Conservation (phyloP, 495 filamentous ascomycete species). For the Aspergillus biplanus region DNA sequence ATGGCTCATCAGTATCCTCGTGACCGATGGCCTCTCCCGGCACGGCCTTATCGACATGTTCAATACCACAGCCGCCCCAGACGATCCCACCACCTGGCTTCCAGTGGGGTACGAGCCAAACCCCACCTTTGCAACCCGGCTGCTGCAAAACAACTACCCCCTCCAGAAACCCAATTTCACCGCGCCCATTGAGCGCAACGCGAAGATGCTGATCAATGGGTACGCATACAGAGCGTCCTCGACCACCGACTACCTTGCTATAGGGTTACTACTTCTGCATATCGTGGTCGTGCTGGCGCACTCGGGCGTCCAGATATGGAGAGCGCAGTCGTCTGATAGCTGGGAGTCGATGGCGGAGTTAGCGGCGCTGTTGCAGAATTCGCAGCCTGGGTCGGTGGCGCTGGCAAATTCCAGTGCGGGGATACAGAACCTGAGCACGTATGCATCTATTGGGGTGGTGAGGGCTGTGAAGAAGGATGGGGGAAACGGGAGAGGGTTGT, state of each 20-base stretch:
- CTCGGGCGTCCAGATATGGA: slow-evolving; percentile 6
- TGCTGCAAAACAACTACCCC: slow-evolving; percentile 11
- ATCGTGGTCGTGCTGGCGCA: neutral
- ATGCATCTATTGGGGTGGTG: neutral
- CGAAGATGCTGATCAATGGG: slow-evolving; percentile 12
- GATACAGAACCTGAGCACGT: slow-evolving; percentile 10
- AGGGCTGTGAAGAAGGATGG: too few relatives aligned
- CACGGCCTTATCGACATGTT: slow-evolving; percentile 16
- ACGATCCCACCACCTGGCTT: slow-evolving; percentile 9
- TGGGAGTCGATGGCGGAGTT: slow-evolving; percentile 22
- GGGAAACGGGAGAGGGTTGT: too few relatives aligned
- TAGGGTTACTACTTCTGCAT: slow-evolving; percentile 19
- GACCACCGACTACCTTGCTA: slow-evolving; percentile 14
- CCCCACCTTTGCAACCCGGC: slow-evolving; percentile 3
- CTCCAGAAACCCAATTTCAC: neutral
- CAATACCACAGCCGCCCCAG: slow-evolving; percentile 1
- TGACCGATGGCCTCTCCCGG: slow-evolving; percentile 23
- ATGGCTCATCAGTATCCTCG: slow-evolving; percentile 18
- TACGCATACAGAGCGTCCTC: slow-evolving; percentile 17
- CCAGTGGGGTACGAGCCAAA: slow-evolving; percentile 12
- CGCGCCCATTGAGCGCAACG: slow-evolving; percentile 7
- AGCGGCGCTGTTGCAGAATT: slow-evolving; percentile 19
- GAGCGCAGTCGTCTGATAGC: slow-evolving; percentile 16
- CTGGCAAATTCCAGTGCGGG: slow-evolving; percentile 18
- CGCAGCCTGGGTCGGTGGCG: slow-evolving; percentile 6